A percentile compares a stretch with the other conserved stretches of the same genome.
Conservation (phyloP, 169 alveolate genomes). For the Plasmodium vinckei region DNA sequence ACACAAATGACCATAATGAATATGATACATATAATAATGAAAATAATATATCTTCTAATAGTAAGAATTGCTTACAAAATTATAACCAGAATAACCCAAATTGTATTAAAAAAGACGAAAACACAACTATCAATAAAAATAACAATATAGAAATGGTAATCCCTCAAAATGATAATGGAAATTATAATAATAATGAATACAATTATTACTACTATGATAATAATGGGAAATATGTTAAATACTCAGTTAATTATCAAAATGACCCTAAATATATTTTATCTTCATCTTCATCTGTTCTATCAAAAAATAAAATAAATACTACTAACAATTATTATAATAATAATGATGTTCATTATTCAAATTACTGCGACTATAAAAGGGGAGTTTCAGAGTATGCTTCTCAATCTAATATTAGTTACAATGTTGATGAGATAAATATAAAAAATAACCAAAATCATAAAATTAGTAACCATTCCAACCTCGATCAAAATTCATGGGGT, state of each 20-base stretch:
- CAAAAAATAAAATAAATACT: not conserved
- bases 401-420: not conserved
- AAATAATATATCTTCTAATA: too few relatives aligned
- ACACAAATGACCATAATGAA: too few relatives aligned
- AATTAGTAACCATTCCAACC: not conserved
- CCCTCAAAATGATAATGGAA: not conserved
- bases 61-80: too few relatives aligned
- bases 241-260: not conserved
- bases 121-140: not conserved
- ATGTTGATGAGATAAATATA: not conserved
- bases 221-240: not conserved
- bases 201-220: slow-evolving; percentile 20
- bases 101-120: too few relatives aligned
- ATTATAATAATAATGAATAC: not conserved
- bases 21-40: too few relatives aligned
- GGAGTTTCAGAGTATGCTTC: not conserved
- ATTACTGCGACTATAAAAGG: not conserved
- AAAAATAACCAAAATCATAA: slow-evolving; percentile 14
- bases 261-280: not conserved
- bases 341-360: not conserved
- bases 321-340: not conserved
- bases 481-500: too few relatives aligned
- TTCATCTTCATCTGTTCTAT: not conserved
- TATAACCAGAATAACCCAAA: too few relatives aligned
- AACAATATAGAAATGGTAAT: not conserved